Evolutionary conservation across 768 basidiomycete genomes (phyloP).

Genomic region (Leucocoprinus birnbaumii): DNA sequence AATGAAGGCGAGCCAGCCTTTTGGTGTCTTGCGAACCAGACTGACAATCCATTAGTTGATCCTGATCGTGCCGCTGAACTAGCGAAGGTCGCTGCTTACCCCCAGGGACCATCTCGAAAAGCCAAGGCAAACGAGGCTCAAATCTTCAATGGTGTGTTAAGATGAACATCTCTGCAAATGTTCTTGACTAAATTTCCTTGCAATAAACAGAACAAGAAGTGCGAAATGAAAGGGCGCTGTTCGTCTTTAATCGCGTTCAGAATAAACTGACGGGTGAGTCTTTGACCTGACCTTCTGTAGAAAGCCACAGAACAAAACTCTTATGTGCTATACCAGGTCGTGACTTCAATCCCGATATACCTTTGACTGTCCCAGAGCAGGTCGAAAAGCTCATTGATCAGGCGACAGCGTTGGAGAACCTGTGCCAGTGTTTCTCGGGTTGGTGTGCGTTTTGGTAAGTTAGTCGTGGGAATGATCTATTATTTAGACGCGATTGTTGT

Average conservation of each 20-base stretch:
- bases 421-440: constrained; percentile 96
- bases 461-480: constrained; percentile 13
- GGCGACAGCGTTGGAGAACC: constrained; percentile 90
- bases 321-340: constrained; percentile 48
- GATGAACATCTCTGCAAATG: not conserved
- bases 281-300: not conserved
- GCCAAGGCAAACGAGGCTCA: constrained; percentile 91
- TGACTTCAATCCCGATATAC: constrained; percentile 87
- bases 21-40: constrained; percentile 9
- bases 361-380: constrained; percentile 74
- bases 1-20: constrained; percentile 50
- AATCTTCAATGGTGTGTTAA: constrained; percentile 77
- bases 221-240: constrained; percentile 85
- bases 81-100: constrained; percentile 65
- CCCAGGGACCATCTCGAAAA: constrained; percentile 78
- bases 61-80: constrained; percentile 61
- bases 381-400: constrained; percentile 93
- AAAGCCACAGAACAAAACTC: not conserved
- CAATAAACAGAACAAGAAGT: constrained; percentile 61
- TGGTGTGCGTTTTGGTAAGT: constrained; percentile 94
- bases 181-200: not conserved
- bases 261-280: constrained; percentile 86
- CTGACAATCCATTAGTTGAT: constrained; percentile 37
- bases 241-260: constrained; percentile 93
- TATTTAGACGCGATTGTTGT: not conserved